A percentile compares a stretch with the other conserved stretches of the same genome.
Conservation (phyloP, 2,329 filamentous ascomycete genomes). For the Ceratocystis diversiconidia region DNA sequence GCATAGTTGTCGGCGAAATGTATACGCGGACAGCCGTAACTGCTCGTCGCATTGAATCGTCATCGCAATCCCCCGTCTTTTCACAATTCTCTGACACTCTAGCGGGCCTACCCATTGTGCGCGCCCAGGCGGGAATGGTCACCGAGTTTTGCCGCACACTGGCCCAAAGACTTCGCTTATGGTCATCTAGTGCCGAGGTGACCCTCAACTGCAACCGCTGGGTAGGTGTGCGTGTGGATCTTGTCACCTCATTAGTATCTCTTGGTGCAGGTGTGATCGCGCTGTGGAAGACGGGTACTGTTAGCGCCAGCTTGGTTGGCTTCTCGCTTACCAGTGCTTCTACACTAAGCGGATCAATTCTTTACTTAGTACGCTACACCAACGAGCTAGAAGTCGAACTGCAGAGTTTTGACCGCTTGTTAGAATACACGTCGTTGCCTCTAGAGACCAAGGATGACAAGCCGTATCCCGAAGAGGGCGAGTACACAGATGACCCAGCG, state of each 20-base stretch:
- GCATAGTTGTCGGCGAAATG: conserved; percentile 30
- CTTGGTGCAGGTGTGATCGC: conserved; percentile 32
- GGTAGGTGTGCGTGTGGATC: conserved; percentile 33
- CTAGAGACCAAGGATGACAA: conserved; percentile 26
- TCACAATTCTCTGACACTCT: conserved; percentile 33
- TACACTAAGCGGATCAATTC: conserved; percentile 31
- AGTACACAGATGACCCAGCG: conserved; percentile 23
- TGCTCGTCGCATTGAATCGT: conserved; percentile 33
- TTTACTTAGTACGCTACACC: conserved; percentile 30
- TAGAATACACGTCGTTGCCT: conserved; percentile 27
- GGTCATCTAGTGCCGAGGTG: conserved; percentile 28
- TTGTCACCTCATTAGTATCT: conserved; percentile 31
- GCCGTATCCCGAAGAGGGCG: conserved; percentile 21
- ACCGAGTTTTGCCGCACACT: conserved; percentile 30
- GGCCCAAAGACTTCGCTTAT: conserved; percentile 28
- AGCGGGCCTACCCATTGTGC: conserved; percentile 30
- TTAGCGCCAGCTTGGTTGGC: conserved; percentile 32
- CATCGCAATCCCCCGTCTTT: conserved; percentile 34
- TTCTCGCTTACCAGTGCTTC: conserved; percentile 36
- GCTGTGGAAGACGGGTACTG: conserved; percentile 26
- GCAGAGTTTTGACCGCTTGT: conserved; percentile 30
- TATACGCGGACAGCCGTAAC: conserved; percentile 32
- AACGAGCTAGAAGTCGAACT: conserved; percentile 37
- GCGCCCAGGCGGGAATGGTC: conserved; percentile 31
- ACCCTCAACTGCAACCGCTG: conserved; percentile 35